A percentile compares a stretch with the other conserved stretches of the same genome.
Conservation (phyloP, 352 stramenopile species). For the Globisporangium rhizosaccharum region DNA sequence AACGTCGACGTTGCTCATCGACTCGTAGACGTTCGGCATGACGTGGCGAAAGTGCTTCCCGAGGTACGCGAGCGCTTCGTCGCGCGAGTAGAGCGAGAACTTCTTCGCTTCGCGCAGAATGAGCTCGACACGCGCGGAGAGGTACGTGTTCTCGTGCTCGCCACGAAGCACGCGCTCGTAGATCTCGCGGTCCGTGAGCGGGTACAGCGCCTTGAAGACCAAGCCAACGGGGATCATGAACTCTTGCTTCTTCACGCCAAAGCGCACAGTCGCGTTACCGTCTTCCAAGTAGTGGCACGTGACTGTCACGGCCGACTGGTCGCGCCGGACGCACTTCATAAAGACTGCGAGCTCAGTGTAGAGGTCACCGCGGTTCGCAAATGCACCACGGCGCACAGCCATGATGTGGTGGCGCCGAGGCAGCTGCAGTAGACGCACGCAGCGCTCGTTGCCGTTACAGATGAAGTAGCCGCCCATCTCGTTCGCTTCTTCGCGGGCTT, state of each 20-base stretch:
- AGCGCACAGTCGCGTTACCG: slow-evolving; percentile 95
- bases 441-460: slow-evolving; percentile 98
- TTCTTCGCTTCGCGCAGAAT: slow-evolving; percentile 96
- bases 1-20: slow-evolving; percentile 88
- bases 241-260: slow-evolving; percentile 97
- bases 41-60: slow-evolving; percentile 95
- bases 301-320: slow-evolving; percentile 96
- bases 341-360: slow-evolving; percentile 97
- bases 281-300: slow-evolving; percentile 98
- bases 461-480: slow-evolving; percentile 99
- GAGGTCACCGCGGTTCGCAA: slow-evolving; percentile 93
- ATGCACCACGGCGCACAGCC: slow-evolving; percentile 96
- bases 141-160: slow-evolving; percentile 96
- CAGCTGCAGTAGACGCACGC: slow-evolving; percentile 97
- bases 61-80: slow-evolving; percentile 92
- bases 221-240: slow-evolving; percentile 97
- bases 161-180: slow-evolving; percentile 95
- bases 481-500: slow-evolving; percentile 90
- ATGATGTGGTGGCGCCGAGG: slow-evolving; percentile 85
- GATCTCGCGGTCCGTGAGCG: slow-evolving; percentile 92
- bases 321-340: slow-evolving; percentile 95
- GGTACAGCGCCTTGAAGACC: slow-evolving; percentile 95
- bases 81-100: slow-evolving; percentile 86
- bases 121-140: slow-evolving; percentile 95
- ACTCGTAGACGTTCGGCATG: slow-evolving; percentile 79